Conservation (phyloP, 148 eudicot genomes). For the Chenopodium berlandieri region DNA sequence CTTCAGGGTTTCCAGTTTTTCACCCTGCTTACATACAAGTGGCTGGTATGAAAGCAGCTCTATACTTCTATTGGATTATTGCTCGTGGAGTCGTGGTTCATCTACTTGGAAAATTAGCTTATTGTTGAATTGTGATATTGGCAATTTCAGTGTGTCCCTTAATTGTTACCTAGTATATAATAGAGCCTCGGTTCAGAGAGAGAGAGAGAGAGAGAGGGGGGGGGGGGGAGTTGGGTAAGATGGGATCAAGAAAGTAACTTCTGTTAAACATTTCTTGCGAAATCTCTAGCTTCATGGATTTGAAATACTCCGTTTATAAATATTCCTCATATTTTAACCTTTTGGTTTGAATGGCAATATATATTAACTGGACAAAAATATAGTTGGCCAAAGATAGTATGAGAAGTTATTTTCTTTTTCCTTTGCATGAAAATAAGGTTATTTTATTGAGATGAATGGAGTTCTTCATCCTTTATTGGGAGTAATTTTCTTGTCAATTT, state of each 20-base stretch:
- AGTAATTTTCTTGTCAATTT: no score
- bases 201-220: background rate
- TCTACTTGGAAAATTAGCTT: background rate
- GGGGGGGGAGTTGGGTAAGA: background rate
- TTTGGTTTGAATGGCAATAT: no score
- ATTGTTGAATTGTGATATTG: background rate
- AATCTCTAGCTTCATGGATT: background rate
- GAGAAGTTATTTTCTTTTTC: background rate
- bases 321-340: background rate
- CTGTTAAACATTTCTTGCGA: background rate
- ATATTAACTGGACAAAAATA: background rate
- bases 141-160: background rate
- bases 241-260: background rate
- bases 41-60: no score
- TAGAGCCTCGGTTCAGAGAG: no score
- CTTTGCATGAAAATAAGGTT: no score
- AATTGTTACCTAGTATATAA: background rate
- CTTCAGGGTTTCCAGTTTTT: no score
- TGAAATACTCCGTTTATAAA: no score
- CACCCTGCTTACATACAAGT: no score
- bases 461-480: background rate
- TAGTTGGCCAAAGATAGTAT: background rate
- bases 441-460: background rate
- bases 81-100: background rate
- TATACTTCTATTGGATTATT: no score